Evolutionary conservation across 2,329 filamentous ascomycete species (phyloP).

Genomic region (Trichoderma pleuroti): DNA sequence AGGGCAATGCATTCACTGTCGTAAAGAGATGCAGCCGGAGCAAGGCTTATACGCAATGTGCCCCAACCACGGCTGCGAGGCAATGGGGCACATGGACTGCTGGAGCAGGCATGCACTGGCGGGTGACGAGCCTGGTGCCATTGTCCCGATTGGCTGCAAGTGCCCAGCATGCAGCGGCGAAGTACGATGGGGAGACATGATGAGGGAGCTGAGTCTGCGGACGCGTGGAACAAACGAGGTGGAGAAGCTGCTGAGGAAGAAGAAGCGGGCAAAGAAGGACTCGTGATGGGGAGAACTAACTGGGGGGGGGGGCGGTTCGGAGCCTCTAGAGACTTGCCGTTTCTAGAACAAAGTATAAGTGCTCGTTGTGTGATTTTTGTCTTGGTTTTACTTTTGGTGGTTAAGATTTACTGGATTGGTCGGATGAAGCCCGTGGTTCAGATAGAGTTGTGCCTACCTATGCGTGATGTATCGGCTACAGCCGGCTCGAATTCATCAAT

Average conservation of each 20-base stretch:
- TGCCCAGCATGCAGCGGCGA: constrained; percentile 67
- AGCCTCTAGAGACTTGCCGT: not conserved
- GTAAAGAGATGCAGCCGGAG: constrained; percentile 41
- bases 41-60: constrained; percentile 57
- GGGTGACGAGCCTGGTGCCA: constrained; percentile 33
- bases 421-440: not conserved
- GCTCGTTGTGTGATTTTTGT: not conserved
- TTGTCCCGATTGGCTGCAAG: constrained; percentile 65
- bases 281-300: not conserved
- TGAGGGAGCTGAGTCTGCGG: constrained; percentile 77
- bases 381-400: not conserved
- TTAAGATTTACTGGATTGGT: not conserved
- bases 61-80: constrained; percentile 50
- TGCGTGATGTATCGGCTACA: not conserved
- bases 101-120: constrained; percentile 53
- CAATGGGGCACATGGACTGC: constrained; percentile 58
- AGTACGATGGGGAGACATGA: constrained; percentile 71
- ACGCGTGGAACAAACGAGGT: constrained; percentile 67
- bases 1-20: constrained; percentile 53
- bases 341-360: not conserved
- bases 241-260: constrained; percentile 61
- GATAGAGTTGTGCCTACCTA: not conserved
- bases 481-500: not conserved
- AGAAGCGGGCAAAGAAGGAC: constrained; percentile 32
- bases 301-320: not conserved